Evolutionary conservation across 495 filamentous ascomycete genomes (phyloP), one percentile per base, ranked within the genome.

Genomic region (Penicillium psychrofluorescens): DNA sequence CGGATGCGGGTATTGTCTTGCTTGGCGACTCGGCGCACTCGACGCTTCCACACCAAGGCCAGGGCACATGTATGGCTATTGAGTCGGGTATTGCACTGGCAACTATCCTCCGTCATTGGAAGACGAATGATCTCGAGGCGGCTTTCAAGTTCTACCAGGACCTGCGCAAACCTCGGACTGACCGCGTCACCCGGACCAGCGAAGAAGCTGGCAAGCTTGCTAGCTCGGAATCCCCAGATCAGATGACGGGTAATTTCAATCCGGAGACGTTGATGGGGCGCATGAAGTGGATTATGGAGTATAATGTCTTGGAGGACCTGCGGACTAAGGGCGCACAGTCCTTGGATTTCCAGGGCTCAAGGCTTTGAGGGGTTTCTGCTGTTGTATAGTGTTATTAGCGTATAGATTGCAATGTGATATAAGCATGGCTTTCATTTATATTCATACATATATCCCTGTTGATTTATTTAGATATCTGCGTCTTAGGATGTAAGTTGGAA

Each of bases 251-350:
- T 28, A 51, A 38, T 9, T 56, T 62, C 42, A 62, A 54, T 15
- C 48, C 58, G 1, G 38, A 50, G 9, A 53, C 46, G 29, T 29
- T 62, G 28, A 41, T 13, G 9, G 58, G 59, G 41, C 55, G 58
- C 2, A 62, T 62, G 58, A 59, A 47, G 46, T 62, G 55, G 58
- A 58, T 63, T 33, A 63, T 63, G 58, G 58, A 63, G 39, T 61
- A 61, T 13, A 55, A 61, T 42, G 55, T 63, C 8, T 40, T 63
- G 40, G 58, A 61, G 8, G 52, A 63, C 29, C 44, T 62, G 38
- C 49, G 52, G 38, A 27, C 8, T 29, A 56, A 54, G 42, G 58
- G 58, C 6, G 53, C 51, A 8, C 48, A 47, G 11, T 30, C 38
- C 16, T 30, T 62, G 44, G 44, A 56, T 29, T 59, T 54, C 14